Percentiles rank a stretch among this genome's conserved stretches.
These are phyloP conservation scores for Heliamphora pulchella DNA, from an alignment of 179 eudicot genomes.

Conservation along the genomic window DNA sequence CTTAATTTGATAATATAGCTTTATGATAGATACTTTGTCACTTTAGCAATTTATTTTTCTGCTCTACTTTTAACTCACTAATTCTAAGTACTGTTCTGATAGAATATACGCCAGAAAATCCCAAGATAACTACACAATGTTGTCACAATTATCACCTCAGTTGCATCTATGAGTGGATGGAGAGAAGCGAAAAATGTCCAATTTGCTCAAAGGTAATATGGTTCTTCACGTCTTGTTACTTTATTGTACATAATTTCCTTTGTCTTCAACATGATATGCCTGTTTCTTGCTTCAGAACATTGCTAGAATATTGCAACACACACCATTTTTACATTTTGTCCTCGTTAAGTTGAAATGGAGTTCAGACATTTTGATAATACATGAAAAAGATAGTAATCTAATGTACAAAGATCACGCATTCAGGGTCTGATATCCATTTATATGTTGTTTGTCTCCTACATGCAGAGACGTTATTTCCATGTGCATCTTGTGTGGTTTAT, in stretches of 20 bases:
- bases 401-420: too few species aligned
- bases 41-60: neutral
- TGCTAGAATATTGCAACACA: neutral
- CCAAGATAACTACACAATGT: slow-evolving; percentile 38
- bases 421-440: too few species aligned
- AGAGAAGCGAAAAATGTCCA: slow-evolving; percentile 40
- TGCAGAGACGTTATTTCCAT: too few species aligned
- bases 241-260: neutral
- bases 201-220: slow-evolving; percentile 31
- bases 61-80: neutral
- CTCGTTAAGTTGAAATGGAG: neutral
- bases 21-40: neutral
- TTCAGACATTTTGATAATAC: too few species aligned
- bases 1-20: neutral
- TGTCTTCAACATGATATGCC: neutral
- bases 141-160: slow-evolving; percentile 43
- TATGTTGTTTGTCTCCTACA: too few species aligned
- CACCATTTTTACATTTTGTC: neutral
- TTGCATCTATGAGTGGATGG: slow-evolving; percentile 52
- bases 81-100: neutral
- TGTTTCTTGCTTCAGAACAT: neutral
- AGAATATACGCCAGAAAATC: slow-evolving; percentile 42
- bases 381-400: too few species aligned
- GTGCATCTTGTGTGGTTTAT: neutral
- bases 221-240: neutral